phyloP scores from a whole-genome alignment of 2,329 filamentous ascomycete genomes.

The Aspergillus ruber region DNA sequence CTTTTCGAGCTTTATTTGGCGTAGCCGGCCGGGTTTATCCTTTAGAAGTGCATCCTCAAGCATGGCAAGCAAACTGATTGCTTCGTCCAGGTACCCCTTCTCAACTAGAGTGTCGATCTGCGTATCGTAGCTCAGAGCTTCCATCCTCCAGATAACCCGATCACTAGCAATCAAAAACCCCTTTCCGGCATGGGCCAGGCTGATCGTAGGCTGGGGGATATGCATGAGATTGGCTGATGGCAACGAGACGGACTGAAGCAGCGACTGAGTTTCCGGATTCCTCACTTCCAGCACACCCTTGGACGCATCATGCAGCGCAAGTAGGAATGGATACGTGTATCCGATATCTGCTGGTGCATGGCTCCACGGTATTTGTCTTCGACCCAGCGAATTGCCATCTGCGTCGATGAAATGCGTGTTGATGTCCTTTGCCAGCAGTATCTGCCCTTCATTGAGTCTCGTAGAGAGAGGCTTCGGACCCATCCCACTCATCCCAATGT shows the following conservation, averaged over 20 bases:
- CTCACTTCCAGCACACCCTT: conserved; percentile 85
- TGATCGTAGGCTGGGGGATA: conserved; percentile 86
- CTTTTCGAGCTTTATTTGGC: conserved; percentile 86
- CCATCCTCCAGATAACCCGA: conserved; percentile 92
- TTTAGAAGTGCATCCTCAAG: conserved; percentile 84
- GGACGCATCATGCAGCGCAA: conserved; percentile 74
- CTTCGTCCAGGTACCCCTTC: conserved; percentile 74
- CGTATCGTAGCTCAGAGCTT: conserved; percentile 79
- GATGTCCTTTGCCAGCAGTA: conserved; percentile 94
- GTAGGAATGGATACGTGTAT: conserved; percentile 93
- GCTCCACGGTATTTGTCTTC: conserved; percentile 87
- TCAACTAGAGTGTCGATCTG: conserved; percentile 79
- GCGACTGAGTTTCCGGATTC: conserved; percentile 84
- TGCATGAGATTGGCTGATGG: conserved; percentile 79
- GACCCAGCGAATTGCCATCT: conserved; percentile 72
- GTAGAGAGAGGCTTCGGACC: conserved; percentile 85
- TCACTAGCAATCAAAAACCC: conserved; percentile 93
- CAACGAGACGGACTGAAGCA: conserved; percentile 77
- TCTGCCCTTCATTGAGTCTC: conserved; percentile 71
- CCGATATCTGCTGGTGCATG: conserved; percentile 82
- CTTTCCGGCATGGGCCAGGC: conserved; percentile 91
- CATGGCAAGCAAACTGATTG: conserved; percentile 80
- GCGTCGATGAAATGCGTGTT: conserved; percentile 88
- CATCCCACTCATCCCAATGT: conserved; percentile 89
- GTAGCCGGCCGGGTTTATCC: conserved; percentile 72